Base-by-base conservation (phyloP, 2,329 filamentous ascomycete genomes). In the Fonsecaea pugnacius region DNA sequence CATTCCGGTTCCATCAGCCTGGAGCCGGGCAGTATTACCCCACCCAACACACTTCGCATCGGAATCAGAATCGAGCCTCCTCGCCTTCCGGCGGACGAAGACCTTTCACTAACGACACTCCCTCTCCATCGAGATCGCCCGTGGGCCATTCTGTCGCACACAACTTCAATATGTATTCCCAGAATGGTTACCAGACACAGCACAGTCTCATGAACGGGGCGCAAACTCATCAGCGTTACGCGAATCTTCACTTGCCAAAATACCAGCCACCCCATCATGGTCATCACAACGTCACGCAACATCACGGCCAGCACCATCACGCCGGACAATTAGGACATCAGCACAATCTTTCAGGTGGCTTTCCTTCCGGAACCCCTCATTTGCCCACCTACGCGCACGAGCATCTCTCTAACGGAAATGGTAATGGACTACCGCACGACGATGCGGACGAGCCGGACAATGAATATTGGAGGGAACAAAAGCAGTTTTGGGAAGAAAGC, bases 401-500 rank as follows among this genome's bases (percentile, higher is more conserved):
- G 62, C 84, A 87, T 70, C 74, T 87, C 53, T 84, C 86, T 63
- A 88, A 88, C 73, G 85, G 85, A 46, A 84, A 84, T 8, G 82
- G 84, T 6, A 77, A 78, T 52, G 70, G 67, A n/a, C 82, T 80
- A 64, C 78, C 81, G n/a, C 83, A 87, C 68, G 84, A 83, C 66
- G 82, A 82, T 35, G 74, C 85, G 30, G 82, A 80, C 67, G 86
- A 87, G 66, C 81, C 84, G n/a, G 81, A 83, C 69, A 87, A 82
- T 69, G 85, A 87, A 69, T 90, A 96, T 77, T 98, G 93, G 93
- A 88, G 89, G 69, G 89, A 95, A 74, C 95, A 99, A 78, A 78
- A 96, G 69, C 88, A 90, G 67, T 80, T 93, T 72, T 89, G 89
- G 68, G 91, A 93, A 70, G 90, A 92, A 67, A 87, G 91, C 51